These are phyloP conservation scores for Coniferiporia sulphurascens DNA, from an alignment of 1,284 basidiomycete genomes.

Conservation along the genomic window DNA sequence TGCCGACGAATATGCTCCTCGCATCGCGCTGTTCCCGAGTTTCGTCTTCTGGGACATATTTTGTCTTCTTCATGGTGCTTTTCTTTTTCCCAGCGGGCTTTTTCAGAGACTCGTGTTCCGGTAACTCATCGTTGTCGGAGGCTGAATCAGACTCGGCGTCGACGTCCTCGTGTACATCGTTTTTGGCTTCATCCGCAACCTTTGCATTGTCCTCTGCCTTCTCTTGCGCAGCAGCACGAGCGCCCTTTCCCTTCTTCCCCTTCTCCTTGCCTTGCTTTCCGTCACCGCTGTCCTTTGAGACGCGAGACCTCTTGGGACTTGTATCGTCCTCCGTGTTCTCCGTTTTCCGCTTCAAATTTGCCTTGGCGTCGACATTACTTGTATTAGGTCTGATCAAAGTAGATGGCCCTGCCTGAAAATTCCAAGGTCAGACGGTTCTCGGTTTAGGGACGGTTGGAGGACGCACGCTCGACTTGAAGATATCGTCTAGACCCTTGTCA, in stretches of 20 bases:
- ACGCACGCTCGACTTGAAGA: slow-evolving; percentile 17
- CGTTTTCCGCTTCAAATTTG: not conserved
- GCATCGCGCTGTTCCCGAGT: slow-evolving; percentile 65
- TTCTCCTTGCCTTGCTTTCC: slow-evolving; percentile 7
- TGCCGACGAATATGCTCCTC: slow-evolving; percentile 92
- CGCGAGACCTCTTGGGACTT: slow-evolving; percentile 10
- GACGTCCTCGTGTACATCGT: not conserved
- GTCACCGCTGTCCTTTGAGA: not conserved
- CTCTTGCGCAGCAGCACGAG: slow-evolving; percentile 11
- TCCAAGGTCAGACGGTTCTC: not conserved
- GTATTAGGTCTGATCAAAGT: not conserved
- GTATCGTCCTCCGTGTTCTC: slow-evolving; percentile 12
- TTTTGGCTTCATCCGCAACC: slow-evolving; percentile 17
- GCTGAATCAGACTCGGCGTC: slow-evolving; percentile 4
- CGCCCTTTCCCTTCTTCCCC: slow-evolving; percentile 16
- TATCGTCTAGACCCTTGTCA: slow-evolving; percentile 12
- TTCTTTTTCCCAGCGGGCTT: slow-evolving; percentile 23
- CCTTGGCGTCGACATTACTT: slow-evolving; percentile 16
- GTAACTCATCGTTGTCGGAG: slow-evolving; percentile 29
- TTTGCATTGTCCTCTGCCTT: slow-evolving; percentile 28
- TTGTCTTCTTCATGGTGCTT: slow-evolving; percentile 26
- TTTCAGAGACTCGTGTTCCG: slow-evolving; percentile 44
- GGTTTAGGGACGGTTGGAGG: not conserved
- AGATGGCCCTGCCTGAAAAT: slow-evolving; percentile 16
- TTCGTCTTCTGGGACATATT: slow-evolving; percentile 60